These are phyloP conservation scores for Candida jianshihensis DNA, from an alignment of 805 yeast species.

Conservation along the genomic window DNA sequence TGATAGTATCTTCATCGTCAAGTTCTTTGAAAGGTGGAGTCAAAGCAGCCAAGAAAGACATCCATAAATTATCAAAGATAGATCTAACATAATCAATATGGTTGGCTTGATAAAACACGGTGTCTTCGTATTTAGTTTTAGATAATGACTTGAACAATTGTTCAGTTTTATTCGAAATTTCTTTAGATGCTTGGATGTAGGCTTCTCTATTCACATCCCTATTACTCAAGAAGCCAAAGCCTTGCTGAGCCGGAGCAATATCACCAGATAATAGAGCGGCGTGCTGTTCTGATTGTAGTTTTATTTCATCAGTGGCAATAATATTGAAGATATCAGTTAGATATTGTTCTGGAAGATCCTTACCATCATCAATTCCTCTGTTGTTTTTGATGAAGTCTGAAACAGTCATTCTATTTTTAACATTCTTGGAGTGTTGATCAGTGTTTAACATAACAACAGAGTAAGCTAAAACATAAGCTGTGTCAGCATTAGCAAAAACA, in stretches of 20 bases:
- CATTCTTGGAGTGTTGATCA: slow-evolving; percentile 85
- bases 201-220: slow-evolving; percentile 75
- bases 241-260: slow-evolving; percentile 27
- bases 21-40: slow-evolving; percentile 91
- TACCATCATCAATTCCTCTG: slow-evolving; percentile 87
- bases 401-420: slow-evolving; percentile 78
- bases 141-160: slow-evolving; percentile 66
- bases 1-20: slow-evolving; percentile 65
- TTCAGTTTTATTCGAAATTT: slow-evolving; percentile 85
- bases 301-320: slow-evolving; percentile 79
- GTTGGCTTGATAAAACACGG: slow-evolving; percentile 71
- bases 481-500: slow-evolving; percentile 86
- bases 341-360: slow-evolving; percentile 70
- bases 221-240: slow-evolving; percentile 55
- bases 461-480: slow-evolving; percentile 87
- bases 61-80: slow-evolving; percentile 92
- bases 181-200: slow-evolving; percentile 86
- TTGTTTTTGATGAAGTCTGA: slow-evolving; percentile 85
- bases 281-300: slow-evolving; percentile 87
- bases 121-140: slow-evolving; percentile 35
- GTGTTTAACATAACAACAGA: slow-evolving; percentile 92
- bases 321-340: slow-evolving; percentile 68
- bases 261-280: slow-evolving; percentile 78
- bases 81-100: slow-evolving; percentile 88
- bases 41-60: slow-evolving; percentile 91